phyloP scores from a whole-genome alignment of 2,329 filamentous ascomycete genomes.

The Pyrenophora seminiperda region DNA sequence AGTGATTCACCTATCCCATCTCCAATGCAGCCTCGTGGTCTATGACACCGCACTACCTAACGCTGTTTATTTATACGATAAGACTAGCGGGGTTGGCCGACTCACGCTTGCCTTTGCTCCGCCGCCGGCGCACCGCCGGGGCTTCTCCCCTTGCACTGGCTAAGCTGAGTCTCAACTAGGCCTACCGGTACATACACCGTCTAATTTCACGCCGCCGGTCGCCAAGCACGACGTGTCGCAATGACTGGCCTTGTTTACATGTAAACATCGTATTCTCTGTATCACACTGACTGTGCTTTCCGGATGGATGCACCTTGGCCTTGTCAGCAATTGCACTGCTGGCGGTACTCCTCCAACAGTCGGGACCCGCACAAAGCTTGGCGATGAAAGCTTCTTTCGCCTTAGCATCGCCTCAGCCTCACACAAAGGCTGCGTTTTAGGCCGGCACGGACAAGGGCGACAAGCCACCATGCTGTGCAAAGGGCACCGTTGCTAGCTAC shows the following conservation, averaged over 20 bases:
- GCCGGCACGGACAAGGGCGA: constrained; percentile 7
- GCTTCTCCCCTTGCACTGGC: constrained; percentile 3
- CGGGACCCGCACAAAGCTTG: neutral
- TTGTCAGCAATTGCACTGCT: constrained; percentile 6
- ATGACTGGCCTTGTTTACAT: constrained; percentile 1
- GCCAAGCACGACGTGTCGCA: constrained; percentile 9
- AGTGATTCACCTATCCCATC: no score
- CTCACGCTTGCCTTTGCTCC: neutral
- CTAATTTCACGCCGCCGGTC: constrained; percentile 9
- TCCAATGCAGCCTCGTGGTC: neutral
- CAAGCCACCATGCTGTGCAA: constrained; percentile 19
- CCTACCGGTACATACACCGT: constrained; percentile 1
- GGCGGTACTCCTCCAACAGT: neutral
- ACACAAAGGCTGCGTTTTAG: constrained; percentile 6
- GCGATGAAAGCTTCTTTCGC: neutral
- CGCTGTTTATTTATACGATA: neutral
- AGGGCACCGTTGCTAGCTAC: constrained; percentile 9
- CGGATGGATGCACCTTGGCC: neutral
- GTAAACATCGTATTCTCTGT: neutral
- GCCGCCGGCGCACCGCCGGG: constrained; percentile 5
- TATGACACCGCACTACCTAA: neutral
- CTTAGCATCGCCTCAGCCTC: constrained; percentile 6
- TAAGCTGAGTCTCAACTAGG: constrained; percentile 4
- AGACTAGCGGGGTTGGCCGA: constrained; percentile 4
- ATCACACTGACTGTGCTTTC: neutral